Conservation (phyloP, 2,329 filamentous ascomycete genomes). For the Xylaria sp. region DNA sequence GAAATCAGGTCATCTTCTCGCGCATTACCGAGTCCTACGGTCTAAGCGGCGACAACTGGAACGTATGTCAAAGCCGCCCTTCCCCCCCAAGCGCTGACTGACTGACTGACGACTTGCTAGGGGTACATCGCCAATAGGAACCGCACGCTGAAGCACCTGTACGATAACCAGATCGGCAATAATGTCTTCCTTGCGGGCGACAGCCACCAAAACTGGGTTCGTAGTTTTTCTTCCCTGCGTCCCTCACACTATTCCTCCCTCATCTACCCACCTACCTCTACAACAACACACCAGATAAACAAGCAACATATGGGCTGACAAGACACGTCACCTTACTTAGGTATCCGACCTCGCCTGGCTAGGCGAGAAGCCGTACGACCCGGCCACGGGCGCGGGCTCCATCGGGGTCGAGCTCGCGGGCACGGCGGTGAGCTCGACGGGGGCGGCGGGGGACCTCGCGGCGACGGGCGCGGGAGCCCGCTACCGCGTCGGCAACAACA, state of each 20-base stretch:
- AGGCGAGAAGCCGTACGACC: conserved; percentile 55
- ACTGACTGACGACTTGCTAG: conserved; percentile 48
- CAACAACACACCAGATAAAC: not conserved
- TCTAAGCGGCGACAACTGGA: conserved; percentile 41
- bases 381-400: conserved; percentile 54
- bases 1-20: conserved; percentile 71
- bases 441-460: conserved; percentile 59
- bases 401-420: conserved; percentile 69
- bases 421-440: conserved; percentile 66
- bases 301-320: not conserved
- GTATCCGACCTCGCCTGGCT: conserved; percentile 60
- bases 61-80: conserved; percentile 29
- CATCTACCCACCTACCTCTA: conserved; percentile 2
- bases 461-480: conserved; percentile 51
- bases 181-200: conserved; percentile 75
- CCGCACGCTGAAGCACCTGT: conserved; percentile 68
- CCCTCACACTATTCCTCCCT: not conserved
- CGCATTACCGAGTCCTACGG: conserved; percentile 45
- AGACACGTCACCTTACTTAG: conserved; percentile 20
- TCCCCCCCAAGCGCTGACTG: too few relatives aligned
- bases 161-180: conserved; percentile 69
- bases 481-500: conserved; percentile 53
- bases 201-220: conserved; percentile 67
- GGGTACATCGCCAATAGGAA: conserved; percentile 73
- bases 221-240: not conserved